phyloP scores from a whole-genome alignment of 2,329 filamentous ascomycete species.

The Ophiostoma tasmaniense region DNA sequence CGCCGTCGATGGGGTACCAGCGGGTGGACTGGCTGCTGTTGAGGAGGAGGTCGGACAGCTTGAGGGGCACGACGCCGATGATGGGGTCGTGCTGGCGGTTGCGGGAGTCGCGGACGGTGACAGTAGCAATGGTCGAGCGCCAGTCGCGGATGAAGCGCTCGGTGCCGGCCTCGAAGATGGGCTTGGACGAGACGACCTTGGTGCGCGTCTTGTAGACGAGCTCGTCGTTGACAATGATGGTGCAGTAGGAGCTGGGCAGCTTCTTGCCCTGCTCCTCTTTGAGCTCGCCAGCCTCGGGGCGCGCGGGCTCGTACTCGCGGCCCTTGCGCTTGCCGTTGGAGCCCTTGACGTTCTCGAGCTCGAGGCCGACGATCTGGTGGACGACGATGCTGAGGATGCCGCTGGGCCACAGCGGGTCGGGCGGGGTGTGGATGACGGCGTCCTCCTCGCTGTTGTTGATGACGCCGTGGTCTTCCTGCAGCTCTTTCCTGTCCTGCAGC shows the following conservation, averaged over 20 bases:
- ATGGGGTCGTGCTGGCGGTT: constrained; percentile 92
- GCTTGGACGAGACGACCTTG: constrained; percentile 88
- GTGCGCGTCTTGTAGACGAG: constrained; percentile 85
- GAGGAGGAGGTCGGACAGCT: constrained; percentile 78
- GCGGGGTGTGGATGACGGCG: constrained; percentile 79
- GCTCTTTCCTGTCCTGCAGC: constrained; percentile 62
- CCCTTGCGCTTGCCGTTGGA: constrained; percentile 72
- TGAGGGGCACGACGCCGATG: constrained; percentile 82
- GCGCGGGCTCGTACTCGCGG: constrained; percentile 81
- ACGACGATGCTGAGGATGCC: constrained; percentile 79
- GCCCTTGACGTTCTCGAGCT: constrained; percentile 84
- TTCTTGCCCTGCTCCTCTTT: constrained; percentile 74
- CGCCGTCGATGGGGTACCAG: constrained; percentile 95
- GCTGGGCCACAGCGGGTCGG: constrained; percentile 92
- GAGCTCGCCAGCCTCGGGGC: constrained; percentile 69
- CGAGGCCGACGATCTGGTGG: constrained; percentile 91
- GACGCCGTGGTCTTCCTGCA: constrained; percentile 82
- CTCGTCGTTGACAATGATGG: constrained; percentile 81
- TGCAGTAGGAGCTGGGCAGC: constrained; percentile 88
- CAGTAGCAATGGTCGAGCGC: constrained; percentile 76
- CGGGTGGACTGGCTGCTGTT: constrained; percentile 77
- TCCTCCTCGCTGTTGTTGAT: constrained; percentile 68
- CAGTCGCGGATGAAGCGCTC: constrained; percentile 91
- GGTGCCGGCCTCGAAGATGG: constrained; percentile 94
- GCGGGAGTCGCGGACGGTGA: constrained; percentile 80